A percentile compares a stretch with the other conserved stretches of the same genome.
Conservation (phyloP, 139 green algal species). For the Haematococcus sp. region DNA sequence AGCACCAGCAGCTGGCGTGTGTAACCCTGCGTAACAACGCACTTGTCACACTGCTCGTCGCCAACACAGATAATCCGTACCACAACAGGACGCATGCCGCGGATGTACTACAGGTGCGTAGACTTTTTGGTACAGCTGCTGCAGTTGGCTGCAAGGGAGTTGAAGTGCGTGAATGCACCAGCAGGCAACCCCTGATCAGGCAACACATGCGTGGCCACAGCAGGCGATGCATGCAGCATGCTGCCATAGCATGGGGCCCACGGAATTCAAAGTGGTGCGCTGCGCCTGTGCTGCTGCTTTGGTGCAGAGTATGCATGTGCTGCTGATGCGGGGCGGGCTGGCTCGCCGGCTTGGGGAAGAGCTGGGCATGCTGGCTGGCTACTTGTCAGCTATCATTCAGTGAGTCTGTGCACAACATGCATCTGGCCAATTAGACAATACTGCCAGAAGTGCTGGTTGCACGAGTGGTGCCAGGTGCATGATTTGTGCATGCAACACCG, state of each 20-base stretch:
- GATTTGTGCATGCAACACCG: no score
- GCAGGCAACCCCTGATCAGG: neutral
- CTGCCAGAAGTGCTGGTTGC: no score
- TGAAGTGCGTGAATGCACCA: neutral
- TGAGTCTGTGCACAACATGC: no score
- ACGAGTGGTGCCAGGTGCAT: no score
- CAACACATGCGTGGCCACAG: neutral
- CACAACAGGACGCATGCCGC: constrained; percentile 57
- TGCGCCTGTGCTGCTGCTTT: no score
- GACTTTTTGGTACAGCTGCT: neutral
- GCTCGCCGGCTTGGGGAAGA: constrained; percentile 13
- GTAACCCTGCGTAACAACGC: no score
- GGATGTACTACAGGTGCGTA: constrained; percentile 43
- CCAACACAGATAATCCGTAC: constrained; percentile 42
- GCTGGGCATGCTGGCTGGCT: constrained; percentile 35
- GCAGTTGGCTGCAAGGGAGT: neutral
- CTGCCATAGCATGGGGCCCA: no score
- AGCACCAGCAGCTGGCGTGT: no score
- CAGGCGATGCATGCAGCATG: no score
- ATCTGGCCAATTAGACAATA: no score
- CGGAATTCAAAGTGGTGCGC: no score
- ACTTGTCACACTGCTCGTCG: no score
- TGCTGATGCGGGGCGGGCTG: constrained; percentile 46
- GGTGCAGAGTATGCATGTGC: constrained; percentile 19
- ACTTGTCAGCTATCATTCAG: constrained; percentile 36